Conservation (phyloP, 2,329 filamentous ascomycete species). For the Pyrenophora tritici-repentis region DNA sequence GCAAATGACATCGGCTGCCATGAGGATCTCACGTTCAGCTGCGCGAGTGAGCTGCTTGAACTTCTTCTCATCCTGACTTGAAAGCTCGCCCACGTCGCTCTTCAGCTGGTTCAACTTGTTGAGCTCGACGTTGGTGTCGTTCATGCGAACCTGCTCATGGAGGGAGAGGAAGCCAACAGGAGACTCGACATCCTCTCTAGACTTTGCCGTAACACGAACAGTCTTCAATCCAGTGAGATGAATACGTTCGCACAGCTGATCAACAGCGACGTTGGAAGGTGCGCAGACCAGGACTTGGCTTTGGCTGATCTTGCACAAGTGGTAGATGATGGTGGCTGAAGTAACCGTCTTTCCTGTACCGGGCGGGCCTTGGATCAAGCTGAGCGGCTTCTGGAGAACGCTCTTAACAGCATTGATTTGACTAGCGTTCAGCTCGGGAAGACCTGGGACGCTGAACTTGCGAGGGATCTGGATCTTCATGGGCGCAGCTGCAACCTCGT, state of each 20-base stretch:
- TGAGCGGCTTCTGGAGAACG: slow-evolving; percentile 89
- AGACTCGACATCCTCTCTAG: slow-evolving; percentile 97
- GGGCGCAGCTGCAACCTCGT: slow-evolving; percentile 90
- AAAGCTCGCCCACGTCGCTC: slow-evolving; percentile 85
- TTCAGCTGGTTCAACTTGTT: slow-evolving; percentile 93
- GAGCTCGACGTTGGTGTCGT: slow-evolving; percentile 92
- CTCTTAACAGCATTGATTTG: slow-evolving; percentile 97
- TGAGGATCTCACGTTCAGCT: slow-evolving; percentile 92
- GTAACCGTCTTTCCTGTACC: slow-evolving; percentile 99
- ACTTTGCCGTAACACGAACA: slow-evolving; percentile 97
- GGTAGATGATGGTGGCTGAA: slow-evolving; percentile 97
- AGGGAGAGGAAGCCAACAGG: slow-evolving; percentile 93
- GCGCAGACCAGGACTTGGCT: slow-evolving; percentile 96
- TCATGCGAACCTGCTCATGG: slow-evolving; percentile 96
- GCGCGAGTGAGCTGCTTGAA: slow-evolving; percentile 94
- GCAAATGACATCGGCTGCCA: slow-evolving; percentile 96
- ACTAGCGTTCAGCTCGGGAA: slow-evolving; percentile 93
- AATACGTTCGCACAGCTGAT: slow-evolving; percentile 96
- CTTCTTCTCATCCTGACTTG: slow-evolving; percentile 96
- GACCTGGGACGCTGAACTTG: slow-evolving; percentile 92
- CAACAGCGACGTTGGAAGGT: slow-evolving; percentile 96
- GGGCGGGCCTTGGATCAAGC: slow-evolving; percentile 93
- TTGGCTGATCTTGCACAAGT: slow-evolving; percentile 91
- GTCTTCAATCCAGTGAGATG: slow-evolving; percentile 94
- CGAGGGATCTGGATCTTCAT: slow-evolving; percentile 96